Conservation (phyloP, 2,329 filamentous ascomycete species). For the Chrysoporthe puriensis region DNA sequence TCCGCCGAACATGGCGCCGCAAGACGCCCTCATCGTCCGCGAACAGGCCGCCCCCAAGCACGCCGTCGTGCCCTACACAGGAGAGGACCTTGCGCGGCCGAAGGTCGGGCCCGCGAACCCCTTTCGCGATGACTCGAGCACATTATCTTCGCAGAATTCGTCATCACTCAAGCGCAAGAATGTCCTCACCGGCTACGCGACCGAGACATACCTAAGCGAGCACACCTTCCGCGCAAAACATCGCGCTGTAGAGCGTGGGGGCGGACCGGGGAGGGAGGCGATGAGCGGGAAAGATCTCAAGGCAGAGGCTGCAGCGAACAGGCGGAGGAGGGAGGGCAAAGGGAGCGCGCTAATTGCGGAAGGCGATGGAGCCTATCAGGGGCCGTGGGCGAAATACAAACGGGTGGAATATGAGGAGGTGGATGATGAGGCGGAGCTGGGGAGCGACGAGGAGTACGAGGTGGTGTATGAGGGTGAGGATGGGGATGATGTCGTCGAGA, state of each 20-base stretch:
- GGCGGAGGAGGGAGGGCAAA: conserved; percentile 80
- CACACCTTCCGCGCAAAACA: conserved; percentile 88
- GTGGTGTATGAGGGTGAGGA: conserved; percentile 76
- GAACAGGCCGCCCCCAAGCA: conserved; percentile 60
- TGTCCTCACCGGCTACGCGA: conserved; percentile 80
- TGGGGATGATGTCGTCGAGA: conserved; percentile 67
- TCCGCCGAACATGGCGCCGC: conserved; percentile 67
- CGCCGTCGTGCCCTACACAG: conserved; percentile 68
- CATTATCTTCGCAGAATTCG: conserved; percentile 39
- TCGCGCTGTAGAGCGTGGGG: conserved; percentile 75
- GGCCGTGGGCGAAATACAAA: conserved; percentile 89
- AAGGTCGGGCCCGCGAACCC: conserved; percentile 73
- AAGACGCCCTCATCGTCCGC: conserved; percentile 65
- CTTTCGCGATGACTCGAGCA: conserved; percentile 64
- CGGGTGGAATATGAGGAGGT: conserved; percentile 75
- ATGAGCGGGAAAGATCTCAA: conserved; percentile 64
- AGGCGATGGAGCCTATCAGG: conserved; percentile 85
- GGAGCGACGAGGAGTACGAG: conserved; percentile 78
- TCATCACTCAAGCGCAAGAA: conserved; percentile 65
- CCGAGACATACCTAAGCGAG: conserved; percentile 89
- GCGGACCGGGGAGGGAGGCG: conserved; percentile 59
- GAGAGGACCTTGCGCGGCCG: conserved; percentile 70
- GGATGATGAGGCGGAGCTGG: conserved; percentile 72
- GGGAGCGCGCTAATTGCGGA: conserved; percentile 84
- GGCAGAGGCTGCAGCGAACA: conserved; percentile 68